Percentiles rank a stretch among this genome's conserved stretches.
Conservation (phyloP, 495 filamentous ascomycete species). For the Tuber microsphaerosporum region DNA sequence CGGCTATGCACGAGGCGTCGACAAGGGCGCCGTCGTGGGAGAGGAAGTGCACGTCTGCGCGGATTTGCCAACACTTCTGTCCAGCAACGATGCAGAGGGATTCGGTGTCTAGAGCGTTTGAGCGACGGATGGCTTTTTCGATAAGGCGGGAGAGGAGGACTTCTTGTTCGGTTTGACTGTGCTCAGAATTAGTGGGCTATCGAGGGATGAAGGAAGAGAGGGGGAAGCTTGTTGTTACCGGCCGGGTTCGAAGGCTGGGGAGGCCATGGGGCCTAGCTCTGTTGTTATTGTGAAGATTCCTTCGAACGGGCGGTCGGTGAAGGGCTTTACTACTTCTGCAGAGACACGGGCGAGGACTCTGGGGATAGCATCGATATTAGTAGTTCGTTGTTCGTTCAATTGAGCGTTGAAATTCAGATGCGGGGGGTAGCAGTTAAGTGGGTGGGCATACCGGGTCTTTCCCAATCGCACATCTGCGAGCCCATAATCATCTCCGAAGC, state of each 20-base stretch:
- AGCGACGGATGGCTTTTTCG: conserved; percentile 87
- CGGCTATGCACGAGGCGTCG: conserved; percentile 74
- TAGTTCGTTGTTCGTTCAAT: conserved; percentile 6
- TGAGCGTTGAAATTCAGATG: conserved; percentile 3
- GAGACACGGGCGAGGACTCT: conserved; percentile 81
- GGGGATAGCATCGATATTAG: conserved; percentile 23
- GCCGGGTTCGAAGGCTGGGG: conserved; percentile 80
- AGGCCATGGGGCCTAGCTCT: conserved; percentile 87
- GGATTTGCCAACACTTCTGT: conserved; percentile 79
- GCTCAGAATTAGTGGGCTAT: conserved; percentile 21
- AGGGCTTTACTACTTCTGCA: conserved; percentile 76
- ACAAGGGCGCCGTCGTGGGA: conserved; percentile 83
- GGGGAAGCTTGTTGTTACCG: conserved; percentile 46
- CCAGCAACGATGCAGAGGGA: conserved; percentile 88
- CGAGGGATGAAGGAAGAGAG: conserved; percentile 12
- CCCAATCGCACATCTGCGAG: conserved; percentile 82
- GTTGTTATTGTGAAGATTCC: conserved; percentile 85
- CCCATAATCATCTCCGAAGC: conserved; percentile 85
- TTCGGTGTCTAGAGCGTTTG: conserved; percentile 84
- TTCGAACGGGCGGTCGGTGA: conserved; percentile 82
- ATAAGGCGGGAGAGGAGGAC: conserved; percentile 75
- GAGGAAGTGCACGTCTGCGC: conserved; percentile 81
- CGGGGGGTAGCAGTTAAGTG: background rate
- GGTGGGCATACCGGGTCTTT: conserved; percentile 65
- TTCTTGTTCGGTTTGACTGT: conserved; percentile 67